phyloP scores from a whole-genome alignment of 345 rosid genomes.

The Rhodomyrtus tomentosa region DNA sequence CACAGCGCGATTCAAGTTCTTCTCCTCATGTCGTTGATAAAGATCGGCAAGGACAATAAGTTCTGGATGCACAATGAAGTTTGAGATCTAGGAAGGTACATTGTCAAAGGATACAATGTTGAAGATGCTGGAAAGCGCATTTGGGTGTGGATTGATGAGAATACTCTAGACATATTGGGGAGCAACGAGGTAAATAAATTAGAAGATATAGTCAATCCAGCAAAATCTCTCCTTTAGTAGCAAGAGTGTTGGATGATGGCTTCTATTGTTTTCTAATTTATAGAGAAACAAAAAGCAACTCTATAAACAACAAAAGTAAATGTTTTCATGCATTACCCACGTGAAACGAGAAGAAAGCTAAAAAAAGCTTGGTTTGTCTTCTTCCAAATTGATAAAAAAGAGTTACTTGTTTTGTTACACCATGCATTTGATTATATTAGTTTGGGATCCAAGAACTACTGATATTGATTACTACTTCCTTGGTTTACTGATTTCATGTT shows the following conservation, averaged over 20 bases:
- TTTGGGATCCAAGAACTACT: not conserved
- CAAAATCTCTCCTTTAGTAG: not conserved
- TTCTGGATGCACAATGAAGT: not conserved
- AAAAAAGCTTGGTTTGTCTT: not conserved
- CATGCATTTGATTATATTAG: not conserved
- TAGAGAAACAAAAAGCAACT: not conserved
- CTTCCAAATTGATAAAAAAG: not conserved
- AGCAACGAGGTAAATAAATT: not conserved
- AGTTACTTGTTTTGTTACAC: not conserved
- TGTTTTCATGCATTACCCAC: not conserved
- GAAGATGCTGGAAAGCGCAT: not conserved
- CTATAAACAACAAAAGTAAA: not conserved
- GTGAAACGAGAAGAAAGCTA: not conserved
- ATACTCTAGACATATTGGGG: not conserved
- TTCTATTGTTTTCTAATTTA: not conserved
- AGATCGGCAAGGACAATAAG: fast-evolving
- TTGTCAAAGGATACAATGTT: not conserved
- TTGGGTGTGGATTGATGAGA: not conserved
- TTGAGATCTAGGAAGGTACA: not conserved
- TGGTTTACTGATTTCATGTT: not conserved
- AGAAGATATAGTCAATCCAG: not conserved
- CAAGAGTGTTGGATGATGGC: not conserved
- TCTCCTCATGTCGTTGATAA: not conserved
- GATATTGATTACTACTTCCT: not conserved
- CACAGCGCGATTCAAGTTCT: fast-evolving